Evolutionary conservation across 2,329 filamentous ascomycete species (phyloP).

Genomic region (Alternaria brassicicola): DNA sequence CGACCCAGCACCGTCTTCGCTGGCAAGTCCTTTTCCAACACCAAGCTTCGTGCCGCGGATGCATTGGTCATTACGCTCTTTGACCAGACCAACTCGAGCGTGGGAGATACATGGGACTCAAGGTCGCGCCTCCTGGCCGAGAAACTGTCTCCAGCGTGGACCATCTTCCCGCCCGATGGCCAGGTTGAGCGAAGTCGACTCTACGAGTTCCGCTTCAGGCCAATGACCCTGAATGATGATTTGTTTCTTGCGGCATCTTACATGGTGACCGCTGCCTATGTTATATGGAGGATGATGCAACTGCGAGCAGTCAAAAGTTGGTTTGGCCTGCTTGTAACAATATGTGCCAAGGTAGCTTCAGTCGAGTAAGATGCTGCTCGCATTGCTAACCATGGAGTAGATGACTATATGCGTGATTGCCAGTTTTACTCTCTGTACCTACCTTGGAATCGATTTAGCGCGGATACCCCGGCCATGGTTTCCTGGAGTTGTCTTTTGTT

Average conservation of each 20-base stretch:
- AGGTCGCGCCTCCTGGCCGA: slow-evolving; percentile 62
- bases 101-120: slow-evolving; percentile 69
- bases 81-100: slow-evolving; percentile 68
- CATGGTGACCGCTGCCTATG: slow-evolving; percentile 66
- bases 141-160: slow-evolving; percentile 62
- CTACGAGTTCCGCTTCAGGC: slow-evolving; percentile 80
- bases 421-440: slow-evolving; percentile 78
- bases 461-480: slow-evolving; percentile 76
- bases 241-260: slow-evolving; percentile 70
- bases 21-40: slow-evolving; percentile 75
- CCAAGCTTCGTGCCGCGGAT: slow-evolving; percentile 72
- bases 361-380: background rate
- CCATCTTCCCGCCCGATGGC: slow-evolving; percentile 67
- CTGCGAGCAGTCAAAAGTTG: slow-evolving; percentile 77
- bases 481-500: slow-evolving; percentile 75
- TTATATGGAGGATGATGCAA: slow-evolving; percentile 70
- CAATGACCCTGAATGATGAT: slow-evolving; percentile 71
- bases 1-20: slow-evolving; percentile 81
- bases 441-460: slow-evolving; percentile 76
- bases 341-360: slow-evolving; percentile 64
- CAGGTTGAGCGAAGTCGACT: slow-evolving; percentile 63
- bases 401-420: slow-evolving; percentile 75
- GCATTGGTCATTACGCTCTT: slow-evolving; percentile 79
- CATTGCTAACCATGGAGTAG: slow-evolving; percentile 32
- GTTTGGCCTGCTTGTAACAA: slow-evolving; percentile 72